These are phyloP conservation scores for Rutidosis leptorrhynchoides DNA, from an alignment of 129 eudicot species.

Conservation along the genomic window DNA sequence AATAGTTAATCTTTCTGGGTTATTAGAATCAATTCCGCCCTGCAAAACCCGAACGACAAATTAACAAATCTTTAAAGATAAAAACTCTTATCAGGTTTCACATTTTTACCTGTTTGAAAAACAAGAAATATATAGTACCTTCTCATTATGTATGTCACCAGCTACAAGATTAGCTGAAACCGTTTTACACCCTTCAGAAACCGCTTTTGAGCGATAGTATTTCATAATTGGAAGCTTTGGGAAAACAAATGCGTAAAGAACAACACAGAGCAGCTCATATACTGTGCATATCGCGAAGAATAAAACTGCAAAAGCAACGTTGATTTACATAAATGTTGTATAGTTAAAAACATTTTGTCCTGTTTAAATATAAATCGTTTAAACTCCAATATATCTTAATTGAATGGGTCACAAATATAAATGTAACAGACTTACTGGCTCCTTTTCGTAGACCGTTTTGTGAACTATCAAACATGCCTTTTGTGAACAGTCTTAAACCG, in stretches of 20 bases:
- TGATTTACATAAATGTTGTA: not conserved
- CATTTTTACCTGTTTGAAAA: not conserved
- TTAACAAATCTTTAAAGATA: no score
- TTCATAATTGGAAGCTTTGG: conserved; percentile 49
- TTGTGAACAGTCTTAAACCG: conserved; percentile 53
- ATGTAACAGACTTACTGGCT: conserved; percentile 38
- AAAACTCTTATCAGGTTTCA: no score
- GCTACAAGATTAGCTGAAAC: conserved; percentile 51
- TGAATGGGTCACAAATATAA: not conserved
- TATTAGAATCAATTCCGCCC: conserved; percentile 30
- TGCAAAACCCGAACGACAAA: conserved; percentile 17
- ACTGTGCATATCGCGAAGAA: conserved; percentile 38
- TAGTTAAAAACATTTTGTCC: not conserved
- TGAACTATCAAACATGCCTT: conserved; percentile 54
- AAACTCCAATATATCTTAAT: no score
- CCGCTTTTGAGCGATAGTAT: conserved; percentile 46
- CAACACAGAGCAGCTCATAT: conserved; percentile 35
- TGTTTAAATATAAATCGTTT: not conserved
- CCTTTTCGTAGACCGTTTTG: conserved; percentile 54
- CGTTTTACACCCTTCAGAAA: conserved; percentile 47
- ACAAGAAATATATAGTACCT: conserved; percentile 7
- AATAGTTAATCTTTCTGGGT: conserved; percentile 32
- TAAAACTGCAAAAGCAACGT: conserved; percentile 28
- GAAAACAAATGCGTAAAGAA: conserved; percentile 38
- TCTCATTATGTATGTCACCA: conserved; percentile 28